Evolutionary conservation across 1,284 basidiomycete species (phyloP), one percentile per base, ranked within the genome.

Genomic region (Coniferiporia sulphurascens): DNA sequence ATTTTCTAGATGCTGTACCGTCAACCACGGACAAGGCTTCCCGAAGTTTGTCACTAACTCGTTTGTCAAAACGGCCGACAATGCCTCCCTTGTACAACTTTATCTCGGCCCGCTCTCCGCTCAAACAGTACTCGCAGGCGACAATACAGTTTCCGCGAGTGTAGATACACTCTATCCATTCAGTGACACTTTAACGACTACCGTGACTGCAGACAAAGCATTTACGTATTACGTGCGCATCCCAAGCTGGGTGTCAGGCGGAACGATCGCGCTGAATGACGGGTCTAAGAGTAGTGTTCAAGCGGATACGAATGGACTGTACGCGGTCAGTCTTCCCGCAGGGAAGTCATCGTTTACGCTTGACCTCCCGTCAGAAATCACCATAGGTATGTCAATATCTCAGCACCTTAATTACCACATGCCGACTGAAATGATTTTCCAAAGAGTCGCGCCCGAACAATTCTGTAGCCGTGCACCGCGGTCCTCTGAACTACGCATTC

Each of bases 41-140:
- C 82, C 83, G 1, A 85, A 84, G 65, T 84, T 85, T 66, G 75
- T 82, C 55, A 73, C 78, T n/a, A 83, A 83, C 65, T 74, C 81
- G 0, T 83, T 85, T 68, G 70, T 83, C 10, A 76, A 73, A 0
- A 80, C 80, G 2, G 72, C 79, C 2, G 78, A 82, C 68, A 67
- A 74, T 44, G 67, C 71, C 27, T 79, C 79, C 0, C 73, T 84
- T 3, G 78, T 81, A 10, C 81, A 84, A 38, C 67, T 82, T 3
- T 83, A 83, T 65, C 73, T 84, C n/a, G 82, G 81, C 3, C 82
- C 82, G 3, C 79, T 82, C 68, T 72, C 69, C 44, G 76, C 75
- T 0, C 70, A 71, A n/a, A 74, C 75, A 1, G 77, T 74, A 1
- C 73, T 84, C 9, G 73, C 76, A 15, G 69, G 71, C 45, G 72